Percentiles rank a stretch among this genome's conserved stretches.
Conservation (phyloP, 2,329 filamentous ascomycete species). For the Claviceps quebecensis region DNA sequence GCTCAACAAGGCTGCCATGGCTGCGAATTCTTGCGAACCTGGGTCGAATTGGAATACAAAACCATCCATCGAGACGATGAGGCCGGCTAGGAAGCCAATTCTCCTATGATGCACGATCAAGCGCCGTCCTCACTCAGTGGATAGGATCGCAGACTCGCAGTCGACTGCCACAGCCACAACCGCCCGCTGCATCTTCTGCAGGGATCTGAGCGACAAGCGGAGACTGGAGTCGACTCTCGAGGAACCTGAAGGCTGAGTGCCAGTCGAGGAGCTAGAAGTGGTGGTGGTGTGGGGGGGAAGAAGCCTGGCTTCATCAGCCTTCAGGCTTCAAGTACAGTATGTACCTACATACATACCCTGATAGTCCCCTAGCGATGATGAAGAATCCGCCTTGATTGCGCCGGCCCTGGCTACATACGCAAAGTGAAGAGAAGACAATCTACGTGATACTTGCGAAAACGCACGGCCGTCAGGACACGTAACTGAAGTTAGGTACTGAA, state of each 20-base stretch:
- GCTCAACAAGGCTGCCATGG: too few species aligned
- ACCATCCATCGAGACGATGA: background rate
- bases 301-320: background rate
- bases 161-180: background rate
- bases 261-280: background rate
- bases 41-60: too few species aligned
- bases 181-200: conserved; percentile 10
- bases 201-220: conserved; percentile 11
- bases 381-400: too few species aligned
- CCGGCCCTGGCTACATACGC: too few species aligned
- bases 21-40: too few species aligned
- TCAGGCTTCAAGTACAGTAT: background rate
- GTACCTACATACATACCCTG: too few species aligned
- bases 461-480: too few species aligned
- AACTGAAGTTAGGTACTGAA: too few species aligned
- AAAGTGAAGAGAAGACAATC: too few species aligned
- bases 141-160: background rate
- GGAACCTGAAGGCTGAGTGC: background rate
- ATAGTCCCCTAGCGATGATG: too few species aligned
- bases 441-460: too few species aligned
- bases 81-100: background rate
- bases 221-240: background rate
- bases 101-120: background rate
- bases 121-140: background rate
- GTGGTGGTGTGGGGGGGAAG: conserved; percentile 4